Evolutionary conservation across 192 early-diverging fungal species (phyloP), one percentile per base, ranked within the genome.

Genomic region (Pilaira anomala): DNA sequence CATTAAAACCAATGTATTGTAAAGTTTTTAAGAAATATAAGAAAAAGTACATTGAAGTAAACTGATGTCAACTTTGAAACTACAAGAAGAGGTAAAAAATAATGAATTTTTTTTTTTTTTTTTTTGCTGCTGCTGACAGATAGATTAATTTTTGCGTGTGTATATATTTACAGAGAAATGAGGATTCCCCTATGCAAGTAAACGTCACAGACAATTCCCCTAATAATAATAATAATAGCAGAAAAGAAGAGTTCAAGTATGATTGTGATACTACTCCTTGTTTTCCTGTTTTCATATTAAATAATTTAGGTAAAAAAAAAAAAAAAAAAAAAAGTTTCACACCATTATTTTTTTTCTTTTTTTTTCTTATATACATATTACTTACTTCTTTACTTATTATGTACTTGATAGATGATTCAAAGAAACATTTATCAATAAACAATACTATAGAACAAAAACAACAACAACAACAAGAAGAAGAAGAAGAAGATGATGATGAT

Each of bases 161-260:
- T 36, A 36, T 36, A 9, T 5, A 1, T 1, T 36, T 36, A 9
- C 33, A 36, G 33, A 36, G 33, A 36, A 36, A 36, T 36, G 33
- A 36, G 6, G 33, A 46, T 19, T 46, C 44, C 16, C 44, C 18
- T 22, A 58, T 58, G 56, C 56, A 58, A n/a, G 6, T 16, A 58
- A 58, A 58, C 56, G 56, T 58, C 56, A 58, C 56, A 21, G 21
- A 7, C 21, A 58, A 40, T 42, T 58, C 56, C 36, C 56, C 56
- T 58, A 25, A 39, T 19, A 42, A 22, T 58, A 46, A 18, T 14
- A 46, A 16, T 40, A 33, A 18, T 40, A 24, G 29, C 14, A 40
- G 18, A 36, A 40, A 16, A 25, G 30, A 33, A 33, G 28, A 55
- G 19, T 33, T 55, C 19, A 55, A 55, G 30, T n/a, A 39, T 55